These are phyloP conservation scores for Lepiota venenata DNA, from an alignment of 768 basidiomycete species.

Conservation along the genomic window DNA sequence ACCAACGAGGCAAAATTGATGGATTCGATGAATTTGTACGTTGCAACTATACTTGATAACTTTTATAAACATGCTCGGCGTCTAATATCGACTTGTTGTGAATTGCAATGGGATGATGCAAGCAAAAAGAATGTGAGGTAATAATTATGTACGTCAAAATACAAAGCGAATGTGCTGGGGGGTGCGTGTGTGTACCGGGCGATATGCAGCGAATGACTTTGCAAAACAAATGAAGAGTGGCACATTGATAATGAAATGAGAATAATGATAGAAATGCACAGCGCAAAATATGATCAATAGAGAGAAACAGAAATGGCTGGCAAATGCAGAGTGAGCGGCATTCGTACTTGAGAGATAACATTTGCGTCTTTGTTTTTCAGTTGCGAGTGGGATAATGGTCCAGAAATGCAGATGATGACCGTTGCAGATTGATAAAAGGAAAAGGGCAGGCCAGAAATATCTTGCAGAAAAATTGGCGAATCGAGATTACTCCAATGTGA, in stretches of 20 bases:
- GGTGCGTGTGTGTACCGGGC: background rate
- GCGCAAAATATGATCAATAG: slow-evolving; percentile 9
- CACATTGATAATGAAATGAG: slow-evolving; percentile 7
- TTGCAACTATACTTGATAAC: background rate
- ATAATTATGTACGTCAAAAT: background rate
- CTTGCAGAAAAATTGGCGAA: slow-evolving; percentile 10
- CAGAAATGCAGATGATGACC: slow-evolving; percentile 12
- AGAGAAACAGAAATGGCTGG: slow-evolving; percentile 9
- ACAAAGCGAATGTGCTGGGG: background rate
- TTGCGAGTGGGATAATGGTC: slow-evolving; percentile 8
- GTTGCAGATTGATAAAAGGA: slow-evolving; percentile 9
- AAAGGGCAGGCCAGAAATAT: slow-evolving; percentile 9
- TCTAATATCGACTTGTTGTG: slow-evolving; percentile 6
- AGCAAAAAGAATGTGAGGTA: background rate
- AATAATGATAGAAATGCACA: slow-evolving; percentile 11
- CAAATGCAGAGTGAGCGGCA: slow-evolving; percentile 2
- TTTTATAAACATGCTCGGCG: slow-evolving; percentile 1
- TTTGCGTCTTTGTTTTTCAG: background rate
- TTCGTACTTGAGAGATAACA: background rate
- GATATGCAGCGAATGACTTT: slow-evolving; percentile 3
- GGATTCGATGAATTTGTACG: background rate
- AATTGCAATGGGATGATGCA: slow-evolving; percentile 6
- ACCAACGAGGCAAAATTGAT: background rate
- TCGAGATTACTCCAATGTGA: slow-evolving; percentile 11
- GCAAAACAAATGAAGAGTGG: slow-evolving; percentile 5